Base-by-base conservation (phyloP, 2,329 filamentous ascomycete genomes). In the Ceratocystis cubensis region DNA sequence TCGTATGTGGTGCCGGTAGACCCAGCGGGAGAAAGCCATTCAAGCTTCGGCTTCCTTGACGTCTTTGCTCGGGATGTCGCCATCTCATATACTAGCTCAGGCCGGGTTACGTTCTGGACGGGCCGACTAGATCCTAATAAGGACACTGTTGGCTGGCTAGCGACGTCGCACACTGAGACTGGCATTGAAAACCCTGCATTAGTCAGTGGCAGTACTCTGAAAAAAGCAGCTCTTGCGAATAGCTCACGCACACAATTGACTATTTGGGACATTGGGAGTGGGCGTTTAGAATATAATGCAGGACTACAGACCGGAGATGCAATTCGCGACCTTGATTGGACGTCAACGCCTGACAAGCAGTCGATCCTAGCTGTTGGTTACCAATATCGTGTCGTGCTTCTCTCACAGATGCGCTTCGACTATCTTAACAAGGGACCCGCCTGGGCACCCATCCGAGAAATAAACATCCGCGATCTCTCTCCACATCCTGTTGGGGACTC, bases 301-400 rank as follows among this genome's bases (percentile, higher is more conserved):
- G 81, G 84, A 37, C 94, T 91, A 70, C 82, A 87, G 70, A 80
- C 81, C 13, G 82, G 88, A 68, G 88, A 94, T 71, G 82, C 81
- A 5, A 91, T 96, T 50, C 85, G 88, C 69, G 92, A 96, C 74
- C 82, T 96, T 13, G 91, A 96, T 74, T 96, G 93, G 93, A 93
- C 91, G 0, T 93, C 89, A 2, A 96, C 92, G 0, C 91, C 91
- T 0, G 90, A 96, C 73, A 86, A 85, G 62, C 91, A 96, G 72
- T 93, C 89, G 0, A 91, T 96, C 66, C 79, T 96, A 22, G 90
- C 92, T 0, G 89, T 96, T n/a, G 91, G 92, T 0, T 96, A 96
- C 72, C 87, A 88, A n/a, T 89, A 92, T 70, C 85, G 88, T 66
- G 87, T 96, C 4, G 76, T 95, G 37, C 80, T 96, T 1, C 82